phyloP scores from a whole-genome alignment of 106 monocot genomes.

The Alisma plantagoaquatica region DNA sequence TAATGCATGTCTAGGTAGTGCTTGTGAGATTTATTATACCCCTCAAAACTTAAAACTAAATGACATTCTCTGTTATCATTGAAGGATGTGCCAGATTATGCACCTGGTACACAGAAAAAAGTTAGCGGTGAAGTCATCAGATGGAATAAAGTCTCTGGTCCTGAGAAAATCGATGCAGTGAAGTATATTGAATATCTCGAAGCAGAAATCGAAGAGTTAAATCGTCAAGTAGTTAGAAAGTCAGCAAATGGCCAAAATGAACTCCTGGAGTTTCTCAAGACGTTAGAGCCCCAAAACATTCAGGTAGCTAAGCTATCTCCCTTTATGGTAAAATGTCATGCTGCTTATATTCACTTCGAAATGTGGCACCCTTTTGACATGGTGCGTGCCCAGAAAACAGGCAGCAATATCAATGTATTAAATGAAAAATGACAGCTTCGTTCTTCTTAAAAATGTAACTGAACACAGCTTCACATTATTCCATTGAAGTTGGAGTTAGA shows the following conservation, averaged over 20 bases:
- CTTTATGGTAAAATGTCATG: neutral
- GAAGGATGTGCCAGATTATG: conserved; percentile 77
- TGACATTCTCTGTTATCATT: conserved; percentile 8
- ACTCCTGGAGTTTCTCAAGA: conserved; percentile 89
- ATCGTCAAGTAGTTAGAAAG: conserved; percentile 51
- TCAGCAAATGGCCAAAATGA: conserved; percentile 71
- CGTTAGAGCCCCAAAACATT: conserved; percentile 91
- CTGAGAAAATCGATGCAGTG: conserved; percentile 85
- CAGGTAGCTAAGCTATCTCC: conserved; percentile 78
- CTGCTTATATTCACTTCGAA: too few species aligned
- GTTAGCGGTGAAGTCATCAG: conserved; percentile 92
- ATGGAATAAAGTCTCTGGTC: conserved; percentile 83
- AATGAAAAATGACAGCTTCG: too few species aligned
- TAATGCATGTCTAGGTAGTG: neutral
- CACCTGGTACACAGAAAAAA: conserved; percentile 90
- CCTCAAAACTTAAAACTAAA: too few species aligned
- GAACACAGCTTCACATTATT: neutral
- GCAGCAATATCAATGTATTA: neutral
- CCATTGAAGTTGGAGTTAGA: too few species aligned
- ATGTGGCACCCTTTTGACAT: too few species aligned
- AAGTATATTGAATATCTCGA: conserved; percentile 97
- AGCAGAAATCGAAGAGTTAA: conserved; percentile 84
- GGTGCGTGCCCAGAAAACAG: too few species aligned
- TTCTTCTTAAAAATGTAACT: neutral
- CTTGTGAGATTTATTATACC: too few species aligned